Conservation (phyloP, 1,284 basidiomycete genomes). For the Pseudozyma flocculosa region DNA sequence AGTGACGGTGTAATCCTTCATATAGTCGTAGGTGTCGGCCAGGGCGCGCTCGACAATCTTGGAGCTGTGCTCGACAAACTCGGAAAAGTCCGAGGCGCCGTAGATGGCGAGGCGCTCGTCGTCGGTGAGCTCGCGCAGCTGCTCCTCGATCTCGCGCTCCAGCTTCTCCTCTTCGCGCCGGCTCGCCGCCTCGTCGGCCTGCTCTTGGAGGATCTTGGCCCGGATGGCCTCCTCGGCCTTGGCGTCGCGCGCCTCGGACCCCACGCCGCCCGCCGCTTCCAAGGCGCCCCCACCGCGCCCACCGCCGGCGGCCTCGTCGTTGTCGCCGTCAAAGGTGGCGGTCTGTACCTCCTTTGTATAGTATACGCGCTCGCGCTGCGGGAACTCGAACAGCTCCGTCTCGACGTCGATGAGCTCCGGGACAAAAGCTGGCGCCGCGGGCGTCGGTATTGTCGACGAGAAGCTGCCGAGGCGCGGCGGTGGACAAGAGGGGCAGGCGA, state of each 20-base stretch:
- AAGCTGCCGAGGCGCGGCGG: no score
- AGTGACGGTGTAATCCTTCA: constrained; percentile 87
- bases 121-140: constrained; percentile 81
- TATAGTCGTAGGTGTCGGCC: constrained; percentile 94
- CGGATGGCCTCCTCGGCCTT: constrained; percentile 23
- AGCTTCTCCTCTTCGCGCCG: constrained; percentile 66
- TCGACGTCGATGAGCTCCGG: constrained; percentile 76
- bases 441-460: no score
- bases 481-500: constrained; percentile 1
- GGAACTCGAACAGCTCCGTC: constrained; percentile 82
- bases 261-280: constrained; percentile 66
- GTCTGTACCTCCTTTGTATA: constrained; percentile 96
- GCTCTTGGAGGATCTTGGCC: constrained; percentile 30
- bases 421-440: constrained; percentile 61
- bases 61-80: constrained; percentile 91
- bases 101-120: constrained; percentile 80
- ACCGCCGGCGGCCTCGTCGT: constrained; percentile 53
- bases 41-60: constrained; percentile 95
- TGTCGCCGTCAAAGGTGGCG: constrained; percentile 60
- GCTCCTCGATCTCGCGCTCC: constrained; percentile 69
- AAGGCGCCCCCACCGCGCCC: constrained; percentile 65
- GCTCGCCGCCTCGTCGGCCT: constrained; percentile 46
- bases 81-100: constrained; percentile 80
- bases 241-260: constrained; percentile 9
- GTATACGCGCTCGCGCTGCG: constrained; percentile 77